A percentile compares a stretch with the other conserved stretches of the same genome.
phyloP scores from a whole-genome alignment of 2,329 filamentous ascomycete species.

The Aspergillus spinulosporus region DNA sequence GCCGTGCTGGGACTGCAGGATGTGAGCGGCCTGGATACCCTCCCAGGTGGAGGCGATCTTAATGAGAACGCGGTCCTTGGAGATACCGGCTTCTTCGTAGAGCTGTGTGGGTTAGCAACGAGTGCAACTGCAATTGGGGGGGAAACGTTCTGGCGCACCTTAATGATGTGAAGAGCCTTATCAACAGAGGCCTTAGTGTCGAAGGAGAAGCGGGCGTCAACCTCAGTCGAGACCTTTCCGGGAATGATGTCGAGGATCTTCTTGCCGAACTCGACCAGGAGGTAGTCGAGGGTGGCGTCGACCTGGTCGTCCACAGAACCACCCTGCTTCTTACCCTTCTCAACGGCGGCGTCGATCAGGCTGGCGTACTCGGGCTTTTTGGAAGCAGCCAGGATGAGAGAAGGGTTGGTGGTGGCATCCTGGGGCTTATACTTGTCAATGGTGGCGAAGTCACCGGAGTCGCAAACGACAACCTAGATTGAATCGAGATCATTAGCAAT shows the following conservation, averaged over 20 bases:
- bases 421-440: slow-evolving; percentile 99
- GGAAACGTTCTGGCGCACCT: slow-evolving; percentile 56
- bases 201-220: slow-evolving; percentile 94
- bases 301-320: slow-evolving; percentile 74
- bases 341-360: slow-evolving; percentile 82
- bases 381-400: slow-evolving; percentile 93
- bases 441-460: slow-evolving; percentile 87
- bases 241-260: slow-evolving; percentile 97
- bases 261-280: slow-evolving; percentile 96
- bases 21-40: slow-evolving; percentile 97
- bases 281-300: slow-evolving; percentile 84
- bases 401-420: slow-evolving; percentile 99
- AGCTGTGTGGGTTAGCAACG: slow-evolving; percentile 59
- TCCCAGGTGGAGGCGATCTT: slow-evolving; percentile 99
- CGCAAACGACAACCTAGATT: slow-evolving; percentile 82
- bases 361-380: slow-evolving; percentile 97
- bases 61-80: slow-evolving; percentile 94
- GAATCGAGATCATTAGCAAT: slow-evolving; percentile 19
- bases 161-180: slow-evolving; percentile 96
- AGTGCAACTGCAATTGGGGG: no score
- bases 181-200: slow-evolving; percentile 87
- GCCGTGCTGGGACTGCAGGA: slow-evolving; percentile 91
- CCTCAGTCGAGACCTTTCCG: slow-evolving; percentile 98
- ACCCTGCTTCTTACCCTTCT: slow-evolving; percentile 76
- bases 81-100: slow-evolving; percentile 87